Evolutionary conservation across 192 early-diverging fungal species (phyloP), one percentile per base, ranked within the genome.

Genomic region (Geosiphon pyriformis): DNA sequence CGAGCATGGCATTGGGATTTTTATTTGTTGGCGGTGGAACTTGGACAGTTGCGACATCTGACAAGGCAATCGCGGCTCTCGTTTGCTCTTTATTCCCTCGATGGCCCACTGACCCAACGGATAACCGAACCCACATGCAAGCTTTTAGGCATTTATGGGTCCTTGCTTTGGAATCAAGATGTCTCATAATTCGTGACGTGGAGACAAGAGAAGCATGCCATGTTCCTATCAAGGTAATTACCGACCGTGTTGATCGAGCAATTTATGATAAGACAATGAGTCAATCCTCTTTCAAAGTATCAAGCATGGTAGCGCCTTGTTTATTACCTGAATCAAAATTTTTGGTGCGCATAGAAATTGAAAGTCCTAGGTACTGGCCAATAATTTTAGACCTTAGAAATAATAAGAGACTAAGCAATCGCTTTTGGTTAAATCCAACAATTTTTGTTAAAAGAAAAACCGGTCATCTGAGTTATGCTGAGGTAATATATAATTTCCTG

Each of bases 81-180:
- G 62, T 91, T 2, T 87, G 86, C 56, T 70, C 87, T 1, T 74
- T 91, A 15, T 93, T 82, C 65, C 90, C 91, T 23, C 72, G 80
- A 27, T 88, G 80, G 22, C 88, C 90, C 0, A 71, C 66, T 20
- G 65, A 69, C 2, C 68, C 79, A 4, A 64, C 66, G 10, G 87
- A 90, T 70, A 88, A 92, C 57, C 71, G 76, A 12, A 73, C 72
- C 1, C 88, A 92, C 66, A 48, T 90, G n/a, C 91, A 93, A 73
- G 84, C 82, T 3, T 78, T 91, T 52, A 74, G 92, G 30, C 89
- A 93, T 72, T 61, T 94, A 35, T 94, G 92, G 92, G 84, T 82
- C 10, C 64, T 94, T 29, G 90, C 91, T 6, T 76, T 86, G 1
- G 89, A 90, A 26, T 70, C 68, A 10, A 71, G 91, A 47, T 89